These are phyloP conservation scores for Hibiscus trionum DNA, from an alignment of 345 rosid species.

Conservation along the genomic window DNA sequence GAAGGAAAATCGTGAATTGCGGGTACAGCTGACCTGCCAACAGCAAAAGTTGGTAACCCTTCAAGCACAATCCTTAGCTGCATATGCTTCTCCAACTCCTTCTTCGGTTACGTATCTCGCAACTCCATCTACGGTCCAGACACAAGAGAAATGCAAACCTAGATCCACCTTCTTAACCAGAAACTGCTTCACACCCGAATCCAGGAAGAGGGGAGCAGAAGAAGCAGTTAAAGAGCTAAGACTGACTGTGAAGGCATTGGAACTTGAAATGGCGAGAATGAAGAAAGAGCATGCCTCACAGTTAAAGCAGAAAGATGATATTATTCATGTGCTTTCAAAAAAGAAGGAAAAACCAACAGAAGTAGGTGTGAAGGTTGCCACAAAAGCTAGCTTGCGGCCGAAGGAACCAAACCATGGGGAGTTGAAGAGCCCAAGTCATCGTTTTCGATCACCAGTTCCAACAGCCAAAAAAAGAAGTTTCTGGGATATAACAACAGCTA, in stretches of 20 bases:
- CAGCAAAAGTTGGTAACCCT: conserved; percentile 64
- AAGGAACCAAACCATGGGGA: conserved; percentile 47
- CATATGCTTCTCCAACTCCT: conserved; percentile 60
- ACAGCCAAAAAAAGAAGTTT: conserved; percentile 75
- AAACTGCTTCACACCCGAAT: conserved; percentile 74
- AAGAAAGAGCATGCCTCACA: conserved; percentile 66
- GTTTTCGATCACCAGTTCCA: conserved; percentile 71
- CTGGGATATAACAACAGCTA: conserved; percentile 77
- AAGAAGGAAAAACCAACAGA: conserved; percentile 40
- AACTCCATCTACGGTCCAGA: conserved; percentile 64
- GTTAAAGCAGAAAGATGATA: conserved; percentile 69
- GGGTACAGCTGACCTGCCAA: conserved; percentile 63
- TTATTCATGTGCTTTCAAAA: conserved; percentile 41
- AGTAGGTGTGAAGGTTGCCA: conserved; percentile 34
- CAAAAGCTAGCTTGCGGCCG: conserved; percentile 55
- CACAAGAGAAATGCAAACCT: conserved; percentile 45
- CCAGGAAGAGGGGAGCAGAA: conserved; percentile 42
- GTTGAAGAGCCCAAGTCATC: conserved; percentile 67
- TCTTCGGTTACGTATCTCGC: conserved; percentile 57
- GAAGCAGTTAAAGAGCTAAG: conserved; percentile 54
- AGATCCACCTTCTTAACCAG: conserved; percentile 64
- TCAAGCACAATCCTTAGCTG: conserved; percentile 67
- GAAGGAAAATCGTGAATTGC: conserved; percentile 75
- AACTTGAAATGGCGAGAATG: conserved; percentile 66
- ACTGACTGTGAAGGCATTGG: conserved; percentile 53